These are phyloP conservation scores for Lathyrus aphaca DNA, from an alignment of 306 rosid genomes.

Conservation along the genomic window DNA sequence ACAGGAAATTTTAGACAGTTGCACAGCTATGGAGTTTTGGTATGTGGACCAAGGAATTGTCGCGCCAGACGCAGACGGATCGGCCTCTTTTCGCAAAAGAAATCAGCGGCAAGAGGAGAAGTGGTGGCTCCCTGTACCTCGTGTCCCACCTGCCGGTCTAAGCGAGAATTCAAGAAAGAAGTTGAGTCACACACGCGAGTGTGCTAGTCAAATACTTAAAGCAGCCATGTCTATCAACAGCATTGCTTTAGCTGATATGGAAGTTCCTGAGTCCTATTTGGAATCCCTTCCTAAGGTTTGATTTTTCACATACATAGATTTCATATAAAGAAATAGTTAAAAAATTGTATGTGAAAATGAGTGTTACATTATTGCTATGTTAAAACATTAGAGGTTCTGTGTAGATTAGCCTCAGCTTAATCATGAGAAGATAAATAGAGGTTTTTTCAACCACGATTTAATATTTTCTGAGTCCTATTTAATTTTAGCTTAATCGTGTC, in stretches of 20 bases:
- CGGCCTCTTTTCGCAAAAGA: constrained; percentile 70
- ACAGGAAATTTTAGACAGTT: constrained; percentile 84
- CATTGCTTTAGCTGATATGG: constrained; percentile 77
- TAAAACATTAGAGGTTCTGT: too few relatives aligned
- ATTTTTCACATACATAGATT: constrained; percentile 2
- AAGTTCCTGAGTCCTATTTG: constrained; percentile 82
- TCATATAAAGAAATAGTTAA: neutral
- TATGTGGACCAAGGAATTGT: constrained; percentile 94
- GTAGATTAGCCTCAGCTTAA: too few relatives aligned
- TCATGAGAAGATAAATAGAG: too few relatives aligned
- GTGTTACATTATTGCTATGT: neutral
- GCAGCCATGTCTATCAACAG: constrained; percentile 85
- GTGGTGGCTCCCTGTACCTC: constrained; percentile 99
- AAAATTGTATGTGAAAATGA: neutral
- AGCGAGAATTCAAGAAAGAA: constrained; percentile 69
- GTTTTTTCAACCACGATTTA: too few relatives aligned
- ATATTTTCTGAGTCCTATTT: too few relatives aligned
- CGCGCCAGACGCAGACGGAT: constrained; percentile 71
- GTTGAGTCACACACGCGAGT: constrained; percentile 77
- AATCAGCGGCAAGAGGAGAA: constrained; percentile 87
- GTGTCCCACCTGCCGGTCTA: constrained; percentile 78
- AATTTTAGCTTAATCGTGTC: too few relatives aligned
- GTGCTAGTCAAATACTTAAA: constrained; percentile 77
- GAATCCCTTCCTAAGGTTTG: constrained; percentile 84
- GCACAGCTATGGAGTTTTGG: constrained; percentile 76